Evolutionary conservation across 306 rosid genomes (phyloP), one percentile per base, ranked within the genome.

Genomic region (Dryas alaskensis): DNA sequence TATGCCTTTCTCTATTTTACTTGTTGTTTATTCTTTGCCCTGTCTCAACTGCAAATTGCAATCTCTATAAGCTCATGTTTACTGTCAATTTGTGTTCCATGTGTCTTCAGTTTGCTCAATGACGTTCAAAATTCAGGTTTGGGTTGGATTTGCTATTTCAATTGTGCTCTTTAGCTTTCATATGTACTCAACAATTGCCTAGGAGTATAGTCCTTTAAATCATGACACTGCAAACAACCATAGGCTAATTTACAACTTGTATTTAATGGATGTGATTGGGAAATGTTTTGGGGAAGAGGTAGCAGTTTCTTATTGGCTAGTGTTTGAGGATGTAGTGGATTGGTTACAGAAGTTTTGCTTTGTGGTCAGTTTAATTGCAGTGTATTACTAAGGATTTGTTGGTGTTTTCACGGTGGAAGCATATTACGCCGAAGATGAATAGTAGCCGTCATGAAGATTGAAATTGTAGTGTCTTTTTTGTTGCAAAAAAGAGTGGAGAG

Each of bases 1-100:
- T 88, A 83, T 52, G 87, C 3, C 7, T 42, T 39, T 75, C 17
- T 4, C 11, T 1, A 3, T 43, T 54, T n/a, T 50, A 4, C 19
- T 9, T 51, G 7, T 9, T 51, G 7, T 8, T 7, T 2, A 31
- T 31, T 31, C 37, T 31, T 31, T 31, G 37, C 37, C 0, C 37
- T 31, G 2, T 1, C 37, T 31, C 2, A 31, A 31, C 37, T 31
- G 37, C 37, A 31, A 31, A 6, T 8, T 7, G 10, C 58, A 4
- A 10, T 7, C 65, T 39, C 50, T 44, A 25, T 22, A 9, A 5
- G 7, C 10, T 31, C 50, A 8, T 17, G 6, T 17, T 51, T 50
- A 61, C 2, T 49, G 13, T 14, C 0, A 10, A 5, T 25, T 57
- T 43, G 8, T 48, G 22, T 17, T n/a, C 6, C 37, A 10, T 65